Evolutionary conservation across 306 rosid genomes (phyloP).

Genomic region (Sicyos baderoa): DNA sequence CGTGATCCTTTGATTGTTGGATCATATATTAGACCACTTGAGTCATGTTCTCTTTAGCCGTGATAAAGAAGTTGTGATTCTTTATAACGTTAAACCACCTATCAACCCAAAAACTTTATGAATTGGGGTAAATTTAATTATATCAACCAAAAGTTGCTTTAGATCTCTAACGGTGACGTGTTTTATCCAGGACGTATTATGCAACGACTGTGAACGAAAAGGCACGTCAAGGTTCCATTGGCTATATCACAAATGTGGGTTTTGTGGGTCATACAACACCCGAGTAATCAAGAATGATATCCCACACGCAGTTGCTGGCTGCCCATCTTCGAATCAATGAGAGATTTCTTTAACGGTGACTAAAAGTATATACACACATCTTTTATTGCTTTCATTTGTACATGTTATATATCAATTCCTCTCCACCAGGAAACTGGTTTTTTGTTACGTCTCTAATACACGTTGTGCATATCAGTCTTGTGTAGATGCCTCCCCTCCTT

Average conservation of each 20-base stretch:
- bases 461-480: conserved; percentile 13
- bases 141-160: no score
- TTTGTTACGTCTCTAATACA: conserved; percentile 26
- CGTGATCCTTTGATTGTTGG: no score
- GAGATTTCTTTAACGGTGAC: conserved; percentile 13
- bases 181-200: conserved; percentile 68
- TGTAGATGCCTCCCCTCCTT: neutral
- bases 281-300: conserved; percentile 74
- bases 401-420: conserved; percentile 39
- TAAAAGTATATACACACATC: conserved; percentile 17
- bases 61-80: no score
- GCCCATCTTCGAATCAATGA: conserved; percentile 34
- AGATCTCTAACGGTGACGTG: conserved; percentile 3
- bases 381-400: conserved; percentile 32
- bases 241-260: conserved; percentile 84
- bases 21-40: no score
- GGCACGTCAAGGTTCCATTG: conserved; percentile 83
- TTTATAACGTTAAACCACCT: no score
- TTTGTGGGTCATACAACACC: conserved; percentile 87
- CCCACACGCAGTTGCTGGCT: conserved; percentile 28
- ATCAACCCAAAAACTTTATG: no score
- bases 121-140: no score
- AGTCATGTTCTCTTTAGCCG: no score
- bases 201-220: conserved; percentile 82
- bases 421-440: conserved; percentile 27